These are phyloP conservation scores for Mycena indigotica DNA, from an alignment of 768 basidiomycete species.

Conservation along the genomic window DNA sequence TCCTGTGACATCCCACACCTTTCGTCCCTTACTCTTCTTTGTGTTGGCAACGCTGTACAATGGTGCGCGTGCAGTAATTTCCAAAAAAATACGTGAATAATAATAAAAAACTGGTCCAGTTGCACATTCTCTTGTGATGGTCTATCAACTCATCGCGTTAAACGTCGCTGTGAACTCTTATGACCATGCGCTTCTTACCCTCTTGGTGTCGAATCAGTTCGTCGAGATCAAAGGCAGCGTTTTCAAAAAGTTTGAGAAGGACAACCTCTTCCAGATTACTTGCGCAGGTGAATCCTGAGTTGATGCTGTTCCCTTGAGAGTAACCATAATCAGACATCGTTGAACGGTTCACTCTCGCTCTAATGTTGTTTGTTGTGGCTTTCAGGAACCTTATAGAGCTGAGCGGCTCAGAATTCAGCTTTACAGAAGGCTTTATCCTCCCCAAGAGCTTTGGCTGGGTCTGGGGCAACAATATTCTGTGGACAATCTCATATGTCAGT, in stretches of 20 bases:
- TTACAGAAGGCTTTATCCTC: conserved; percentile 68
- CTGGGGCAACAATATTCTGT: conserved; percentile 73
- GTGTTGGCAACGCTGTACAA: conserved; percentile 79
- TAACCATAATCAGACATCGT: conserved; percentile 76
- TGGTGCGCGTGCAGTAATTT: conserved; percentile 48
- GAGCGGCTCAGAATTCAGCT: conserved; percentile 85
- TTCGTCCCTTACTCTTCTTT: conserved; percentile 86
- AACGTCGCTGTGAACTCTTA: conserved; percentile 99
- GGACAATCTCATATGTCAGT: conserved; percentile 89
- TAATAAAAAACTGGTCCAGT: conserved; percentile 57
- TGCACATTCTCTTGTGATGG: conserved; percentile 88
- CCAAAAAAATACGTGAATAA: not conserved
- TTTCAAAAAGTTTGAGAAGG: conserved; percentile 99
- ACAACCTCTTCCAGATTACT: conserved; percentile 97
- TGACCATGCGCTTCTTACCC: conserved; percentile 90
- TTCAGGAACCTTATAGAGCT: conserved; percentile 95
- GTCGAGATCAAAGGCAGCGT: conserved; percentile 99
- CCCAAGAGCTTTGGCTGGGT: conserved; percentile 88
- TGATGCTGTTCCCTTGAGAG: no score
- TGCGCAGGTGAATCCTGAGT: conserved; percentile 72
- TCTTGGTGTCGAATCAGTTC: conserved; percentile 96
- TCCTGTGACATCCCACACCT: conserved; percentile 61
- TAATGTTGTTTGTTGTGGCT: conserved; percentile 91
- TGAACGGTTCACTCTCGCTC: conserved; percentile 87
- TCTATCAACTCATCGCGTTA: conserved; percentile 91